Evolutionary conservation across 495 filamentous ascomycete species (phyloP), one percentile per base, ranked within the genome.

Genomic region (Aspergillus sparsus): DNA sequence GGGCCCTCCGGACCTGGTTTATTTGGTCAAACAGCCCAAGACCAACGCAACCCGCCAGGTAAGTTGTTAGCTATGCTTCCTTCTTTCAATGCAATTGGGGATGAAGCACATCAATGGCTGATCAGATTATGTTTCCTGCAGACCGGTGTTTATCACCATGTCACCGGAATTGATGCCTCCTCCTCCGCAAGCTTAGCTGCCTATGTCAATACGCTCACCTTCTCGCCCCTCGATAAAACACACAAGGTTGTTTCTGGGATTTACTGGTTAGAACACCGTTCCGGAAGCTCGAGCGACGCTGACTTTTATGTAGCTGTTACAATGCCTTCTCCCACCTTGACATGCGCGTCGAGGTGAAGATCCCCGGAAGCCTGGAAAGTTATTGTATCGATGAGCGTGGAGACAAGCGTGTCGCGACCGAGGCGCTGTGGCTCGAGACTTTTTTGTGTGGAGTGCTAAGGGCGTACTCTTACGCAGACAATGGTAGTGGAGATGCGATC

Each of bases 271-370:
- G 77, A 39, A 35, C 34, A 33, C 6, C n/a, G 62, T n/a, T 59
- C 60, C 49, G 51, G 63, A 69, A 69, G 21, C 18, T 58, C 53
- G 7, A 9, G 33, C 32, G 15, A 57, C 9, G 42, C 60, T 74
- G 50, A 75, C 56, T 10, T 53, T 31, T 66, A 50, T 57, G 33
- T 68, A 95, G 91, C 77, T 98, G 95, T 76, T 98, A 98, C 81
- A 98, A 98, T 91, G 94, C 94, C 62, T 98, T 98, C 77, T 98
- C 94, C 9, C 85, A 96, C 58, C 82, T 97, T 39, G 94, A 98
- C 69, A 98, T 98, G 95, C 92, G 94, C 45, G 93, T 98, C 18
- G 91, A 96, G 66, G 94, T 97, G 32, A 92, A 91, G 57, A 97
- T 98, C 65, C 94, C 94, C 34, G 94, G 94, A 53, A 91, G 88